Evolutionary conservation across 2,329 filamentous ascomycete genomes (phyloP).

Genomic region (Truncatella angustata): DNA sequence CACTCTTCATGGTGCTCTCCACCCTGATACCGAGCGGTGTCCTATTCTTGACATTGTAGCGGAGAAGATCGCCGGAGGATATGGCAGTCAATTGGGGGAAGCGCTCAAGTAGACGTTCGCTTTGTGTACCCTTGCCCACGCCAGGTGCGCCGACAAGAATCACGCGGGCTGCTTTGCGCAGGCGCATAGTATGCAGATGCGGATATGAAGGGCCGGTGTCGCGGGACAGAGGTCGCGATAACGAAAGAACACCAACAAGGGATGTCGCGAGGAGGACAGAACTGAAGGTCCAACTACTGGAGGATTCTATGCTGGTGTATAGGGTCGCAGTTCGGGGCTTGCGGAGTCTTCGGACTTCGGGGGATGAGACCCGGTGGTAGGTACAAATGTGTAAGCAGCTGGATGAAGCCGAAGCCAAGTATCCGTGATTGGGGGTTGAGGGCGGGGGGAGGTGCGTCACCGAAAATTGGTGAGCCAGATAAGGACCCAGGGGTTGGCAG

Average conservation of each 20-base stretch:
- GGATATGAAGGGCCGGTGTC: conserved; percentile 2
- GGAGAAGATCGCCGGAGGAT: conserved; percentile 88
- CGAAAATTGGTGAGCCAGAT: conserved; percentile 10
- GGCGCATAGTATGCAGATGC: conserved; percentile 50
- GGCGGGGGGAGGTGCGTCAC: conserved; percentile 7
- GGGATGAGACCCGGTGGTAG: background rate
- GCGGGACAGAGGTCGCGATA: conserved; percentile 3
- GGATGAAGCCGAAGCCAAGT: no score
- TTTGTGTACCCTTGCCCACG: conserved; percentile 95
- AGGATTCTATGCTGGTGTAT: no score
- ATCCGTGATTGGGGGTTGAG: conserved; percentile 7
- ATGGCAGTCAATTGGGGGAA: conserved; percentile 90
- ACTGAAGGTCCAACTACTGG: no score
- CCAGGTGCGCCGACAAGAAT: conserved; percentile 96
- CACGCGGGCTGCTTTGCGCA: conserved; percentile 80
- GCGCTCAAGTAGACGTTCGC: conserved; percentile 78
- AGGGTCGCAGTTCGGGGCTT: background rate
- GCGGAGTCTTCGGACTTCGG: background rate
- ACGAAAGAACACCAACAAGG: no score
- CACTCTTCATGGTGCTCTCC: conserved; percentile 82
- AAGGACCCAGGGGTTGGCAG: conserved; percentile 8
- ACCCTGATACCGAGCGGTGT: conserved; percentile 90
- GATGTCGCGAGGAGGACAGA: no score
- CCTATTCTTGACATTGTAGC: conserved; percentile 86
- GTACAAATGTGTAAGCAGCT: background rate